Base-by-base conservation (phyloP, 495 filamentous ascomycete species). In the Trichoderma virens region DNA sequence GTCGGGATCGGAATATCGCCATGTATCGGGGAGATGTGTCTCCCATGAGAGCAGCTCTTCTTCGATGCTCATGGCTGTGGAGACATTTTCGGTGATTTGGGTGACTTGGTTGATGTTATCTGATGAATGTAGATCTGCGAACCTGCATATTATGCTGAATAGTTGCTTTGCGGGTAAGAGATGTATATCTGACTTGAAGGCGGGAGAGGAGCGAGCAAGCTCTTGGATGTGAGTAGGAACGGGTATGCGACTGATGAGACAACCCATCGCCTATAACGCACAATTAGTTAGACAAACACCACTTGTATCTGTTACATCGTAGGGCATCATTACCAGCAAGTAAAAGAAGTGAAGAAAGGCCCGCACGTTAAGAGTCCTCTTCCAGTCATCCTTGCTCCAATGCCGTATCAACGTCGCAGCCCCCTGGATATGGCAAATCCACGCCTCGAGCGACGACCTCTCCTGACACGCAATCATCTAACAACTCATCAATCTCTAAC, bases 381-480 rank as follows among this genome's bases (percentile, higher is more conserved):
- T 25, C 51, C 51, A 56, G 3, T 56, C 51, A 3, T 30, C 27
- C 25, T 14, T 11, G 9, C 23, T 56, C 51, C 51, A 56, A 27
- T 56, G 51, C 23, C 51, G 51, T 0, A 56, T 2, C 51, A 56
- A 28, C 9, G 13, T 8, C 23, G 51, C 51, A 27, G 51, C 51
- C 1, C 51, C 51, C 3, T 28, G 51, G 3, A 56, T 2, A 56
- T 56, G 51, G 16, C 27, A 30, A 3, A 56, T 56, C 51, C 51
- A 56, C 11, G 51, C 51, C 51, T 56, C 51, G 5, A 28, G 27
- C 8, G 51, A 28, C 2, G 51, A 3, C 11, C 25, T 5, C 11
- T 56, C 51, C 25, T 30, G 25, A 56, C 51, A 56, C 28, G 51
- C 51, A 56, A 30, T 56, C 23, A 56, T 56, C 51, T 56, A 16